Conservation (phyloP, 352 stramenopile species). For the Globisporangium middletonii region DNA sequence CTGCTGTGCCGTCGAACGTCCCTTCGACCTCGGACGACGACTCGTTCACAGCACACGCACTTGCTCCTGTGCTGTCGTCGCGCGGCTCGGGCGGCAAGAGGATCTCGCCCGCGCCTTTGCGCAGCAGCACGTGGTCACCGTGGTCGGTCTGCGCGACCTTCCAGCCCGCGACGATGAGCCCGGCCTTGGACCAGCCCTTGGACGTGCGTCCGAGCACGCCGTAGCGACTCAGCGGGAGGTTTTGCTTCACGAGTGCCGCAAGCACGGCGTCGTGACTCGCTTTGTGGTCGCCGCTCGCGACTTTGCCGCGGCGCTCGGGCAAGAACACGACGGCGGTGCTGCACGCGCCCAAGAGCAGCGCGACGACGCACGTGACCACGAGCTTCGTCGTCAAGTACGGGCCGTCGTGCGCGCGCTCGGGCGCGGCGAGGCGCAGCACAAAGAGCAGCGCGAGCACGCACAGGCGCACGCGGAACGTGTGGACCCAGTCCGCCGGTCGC, state of each 20-base stretch:
- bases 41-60: neutral
- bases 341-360: slow-evolving; percentile 19
- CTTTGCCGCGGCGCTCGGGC: slow-evolving; percentile 23
- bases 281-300: slow-evolving; percentile 20
- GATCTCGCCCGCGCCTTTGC: slow-evolving; percentile 42
- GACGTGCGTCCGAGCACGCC: slow-evolving; percentile 37
- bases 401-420: slow-evolving; percentile 9
- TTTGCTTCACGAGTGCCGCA: slow-evolving; percentile 36
- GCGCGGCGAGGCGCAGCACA: slow-evolving; percentile 18
- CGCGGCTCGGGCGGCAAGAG: slow-evolving; percentile 19
- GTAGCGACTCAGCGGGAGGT: slow-evolving; percentile 39
- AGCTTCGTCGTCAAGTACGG: slow-evolving; percentile 12
- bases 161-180: slow-evolving; percentile 39
- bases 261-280: slow-evolving; percentile 32
- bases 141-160: slow-evolving; percentile 20
- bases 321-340: slow-evolving; percentile 24
- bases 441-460: slow-evolving; percentile 26
- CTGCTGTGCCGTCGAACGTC: neutral
- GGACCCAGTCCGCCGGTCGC: slow-evolving; percentile 23
- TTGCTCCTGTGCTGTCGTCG: neutral
- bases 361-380: slow-evolving; percentile 10
- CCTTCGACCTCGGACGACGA: slow-evolving; percentile 8
- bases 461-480: slow-evolving; percentile 29
- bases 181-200: slow-evolving; percentile 35
- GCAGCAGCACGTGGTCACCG: slow-evolving; percentile 30